These are phyloP conservation scores for Zygosaccharomyces lentus DNA, from an alignment of 805 yeast genomes.

Conservation along the genomic window DNA sequence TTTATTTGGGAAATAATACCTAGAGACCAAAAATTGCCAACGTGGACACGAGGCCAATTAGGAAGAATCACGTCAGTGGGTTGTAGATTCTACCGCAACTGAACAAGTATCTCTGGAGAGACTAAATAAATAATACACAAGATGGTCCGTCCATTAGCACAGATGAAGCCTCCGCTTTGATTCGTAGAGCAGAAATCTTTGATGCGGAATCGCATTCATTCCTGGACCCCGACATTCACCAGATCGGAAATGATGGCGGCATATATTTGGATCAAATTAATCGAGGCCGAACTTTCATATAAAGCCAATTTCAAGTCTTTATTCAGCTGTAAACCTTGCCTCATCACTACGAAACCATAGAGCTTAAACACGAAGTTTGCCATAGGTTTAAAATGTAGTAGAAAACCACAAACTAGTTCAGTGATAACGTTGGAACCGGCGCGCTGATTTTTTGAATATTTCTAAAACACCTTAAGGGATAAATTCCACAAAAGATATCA, in stretches of 20 bases:
- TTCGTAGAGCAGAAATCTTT: slow-evolving; percentile 38
- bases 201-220: slow-evolving; percentile 40
- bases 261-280: slow-evolving; percentile 43
- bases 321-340: slow-evolving; percentile 49
- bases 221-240: slow-evolving; percentile 37
- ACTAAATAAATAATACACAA: slow-evolving; percentile 54
- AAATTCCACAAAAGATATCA: slow-evolving; percentile 49
- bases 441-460: slow-evolving; percentile 51
- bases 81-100: slow-evolving; percentile 48
- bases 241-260: slow-evolving; percentile 40
- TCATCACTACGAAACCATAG: slow-evolving; percentile 50
- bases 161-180: slow-evolving; percentile 43
- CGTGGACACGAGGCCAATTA: slow-evolving; percentile 45
- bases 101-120: slow-evolving; percentile 49
- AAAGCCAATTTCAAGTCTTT: slow-evolving; percentile 54
- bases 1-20: slow-evolving; percentile 28
- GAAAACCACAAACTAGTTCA: slow-evolving; percentile 56
- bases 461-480: slow-evolving; percentile 56
- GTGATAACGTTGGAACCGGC: slow-evolving; percentile 58
- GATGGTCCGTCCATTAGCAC: slow-evolving; percentile 41
- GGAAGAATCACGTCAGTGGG: slow-evolving; percentile 51
- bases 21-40: slow-evolving; percentile 33
- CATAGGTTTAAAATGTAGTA: slow-evolving; percentile 50
- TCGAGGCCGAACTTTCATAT: slow-evolving; percentile 55
- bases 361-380: slow-evolving; percentile 54